Evolutionary conservation across 2,329 filamentous ascomycete species (phyloP), one percentile per base, ranked within the genome.

Genomic region (Fusarium buharicum): DNA sequence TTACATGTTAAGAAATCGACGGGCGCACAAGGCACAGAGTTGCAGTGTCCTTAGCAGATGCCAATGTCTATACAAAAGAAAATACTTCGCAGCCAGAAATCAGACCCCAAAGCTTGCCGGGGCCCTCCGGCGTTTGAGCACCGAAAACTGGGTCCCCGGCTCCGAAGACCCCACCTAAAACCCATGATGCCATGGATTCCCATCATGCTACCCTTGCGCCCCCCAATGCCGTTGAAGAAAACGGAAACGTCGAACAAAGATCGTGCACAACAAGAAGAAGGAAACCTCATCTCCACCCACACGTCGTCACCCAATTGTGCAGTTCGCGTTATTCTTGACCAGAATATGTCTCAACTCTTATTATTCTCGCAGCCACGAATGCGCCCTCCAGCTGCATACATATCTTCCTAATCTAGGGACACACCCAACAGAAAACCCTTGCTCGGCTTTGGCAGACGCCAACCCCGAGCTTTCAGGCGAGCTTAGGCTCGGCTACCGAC

Each of bases 401-500:
- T 34, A 18, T 16, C 10, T 36, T 11, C 11, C 9, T 30, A 30
- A 13, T 30, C 9, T 30, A 31, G 11, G 7, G 11, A 31, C 30
- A 31, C 48, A 41, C 47, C 50, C 55, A 55, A 51, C 46, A 48
- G 24, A 45, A 43, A 30, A 11, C 59, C 62, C 55, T 40, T 56
- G 50, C 62, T 69, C 64, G 66, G 64, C 50, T 63, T 63, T 63
- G 59, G 51, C 56, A 34, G 50, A 49, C 60, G 55, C 59, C 60
- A 63, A 55, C 55, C 53, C 64, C 64, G 64, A 66, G 62, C 41
- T 50, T 50, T 55, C 57, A 49, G 45, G 64, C 63, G 66, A 68
- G 54, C 39, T 51, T 63, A 55, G 56, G 63, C 66, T 69, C 67
- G 67, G 67, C 59, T 69, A 69, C 67, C 67, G 67, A 69, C 55